phyloP scores from a whole-genome alignment of 2,329 filamentous ascomycete species.

The Ascochyta clinopodiicola region DNA sequence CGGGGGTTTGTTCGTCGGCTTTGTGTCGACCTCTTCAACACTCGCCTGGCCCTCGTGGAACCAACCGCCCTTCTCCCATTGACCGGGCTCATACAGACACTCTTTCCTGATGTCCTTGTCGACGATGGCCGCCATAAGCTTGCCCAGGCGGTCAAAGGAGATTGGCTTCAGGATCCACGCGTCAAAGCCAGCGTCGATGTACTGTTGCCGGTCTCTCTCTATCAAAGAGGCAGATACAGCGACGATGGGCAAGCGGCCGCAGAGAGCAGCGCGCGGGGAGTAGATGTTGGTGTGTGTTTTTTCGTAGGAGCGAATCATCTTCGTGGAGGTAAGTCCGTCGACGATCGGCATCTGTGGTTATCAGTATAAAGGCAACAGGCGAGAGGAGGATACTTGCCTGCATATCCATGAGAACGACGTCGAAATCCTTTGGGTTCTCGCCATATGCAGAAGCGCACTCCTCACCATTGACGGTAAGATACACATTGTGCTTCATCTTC shows the following conservation, averaged over 20 bases:
- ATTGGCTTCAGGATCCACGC: constrained; percentile 92
- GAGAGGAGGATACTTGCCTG: constrained; percentile 65
- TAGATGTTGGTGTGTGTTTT: constrained; percentile 60
- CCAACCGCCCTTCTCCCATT: constrained; percentile 90
- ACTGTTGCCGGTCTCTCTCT: constrained; percentile 71
- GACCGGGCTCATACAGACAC: constrained; percentile 72
- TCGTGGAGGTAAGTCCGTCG: constrained; percentile 80
- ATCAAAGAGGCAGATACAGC: constrained; percentile 84
- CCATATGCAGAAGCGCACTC: constrained; percentile 77
- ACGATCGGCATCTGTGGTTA: constrained; percentile 82
- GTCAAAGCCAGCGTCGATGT: constrained; percentile 82
- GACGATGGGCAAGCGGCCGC: constrained; percentile 78
- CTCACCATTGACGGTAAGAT: constrained; percentile 80
- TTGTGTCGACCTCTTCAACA: constrained; percentile 48
- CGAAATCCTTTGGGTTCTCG: constrained; percentile 68
- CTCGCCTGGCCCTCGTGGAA: constrained; percentile 60
- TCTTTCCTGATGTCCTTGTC: constrained; percentile 63
- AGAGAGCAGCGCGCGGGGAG: constrained; percentile 64
- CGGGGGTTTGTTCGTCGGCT: constrained; percentile 34
- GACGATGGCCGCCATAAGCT: constrained; percentile 72
- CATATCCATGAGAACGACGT: constrained; percentile 91
- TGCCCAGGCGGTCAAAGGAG: constrained; percentile 75
- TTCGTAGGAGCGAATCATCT: constrained; percentile 80
- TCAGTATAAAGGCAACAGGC: constrained; percentile 5
- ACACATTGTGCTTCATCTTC: constrained; percentile 74